A percentile compares a stretch with the other conserved stretches of the same genome.
These are phyloP conservation scores for Coemansia sp. DNA, from an alignment of 192 early-diverging fungal species.

Conservation along the genomic window DNA sequence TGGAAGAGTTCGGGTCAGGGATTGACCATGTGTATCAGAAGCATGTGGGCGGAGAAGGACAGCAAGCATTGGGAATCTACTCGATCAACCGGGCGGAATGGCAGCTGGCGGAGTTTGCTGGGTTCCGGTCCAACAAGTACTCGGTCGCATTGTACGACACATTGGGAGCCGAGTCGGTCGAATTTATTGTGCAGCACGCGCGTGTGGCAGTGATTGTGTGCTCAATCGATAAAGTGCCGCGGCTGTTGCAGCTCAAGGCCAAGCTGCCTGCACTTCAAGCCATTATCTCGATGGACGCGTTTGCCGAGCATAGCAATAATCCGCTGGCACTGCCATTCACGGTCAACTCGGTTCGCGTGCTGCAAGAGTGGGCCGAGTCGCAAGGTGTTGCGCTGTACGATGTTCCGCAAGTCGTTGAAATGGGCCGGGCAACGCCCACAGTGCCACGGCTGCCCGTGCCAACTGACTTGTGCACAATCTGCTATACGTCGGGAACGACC, in stretches of 20 bases:
- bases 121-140: constrained; percentile 61
- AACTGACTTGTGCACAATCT: constrained; percentile 69
- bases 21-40: constrained; percentile 62
- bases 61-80: constrained; percentile 68
- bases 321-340: constrained; percentile 38
- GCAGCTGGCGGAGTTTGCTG: constrained; percentile 67
- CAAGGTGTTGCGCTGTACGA: constrained; percentile 61
- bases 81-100: constrained; percentile 76
- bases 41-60: constrained; percentile 3
- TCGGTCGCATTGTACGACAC: constrained; percentile 88
- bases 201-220: constrained; percentile 67
- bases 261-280: constrained; percentile 66
- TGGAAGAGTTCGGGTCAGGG: constrained; percentile 68
- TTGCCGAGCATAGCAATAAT: constrained; percentile 41
- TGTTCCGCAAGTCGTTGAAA: constrained; percentile 55
- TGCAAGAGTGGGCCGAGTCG: constrained; percentile 63
- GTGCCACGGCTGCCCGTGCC: constrained; percentile 59
- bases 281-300: constrained; percentile 76
- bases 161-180: constrained; percentile 75
- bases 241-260: constrained; percentile 55
- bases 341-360: constrained; percentile 31
- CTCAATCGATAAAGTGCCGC: constrained; percentile 60
- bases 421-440: constrained; percentile 58
- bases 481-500: constrained; percentile 86
- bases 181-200: constrained; percentile 82